These are phyloP conservation scores for Hanseniaspora vineae DNA, from an alignment of 805 yeast species.

Conservation along the genomic window DNA sequence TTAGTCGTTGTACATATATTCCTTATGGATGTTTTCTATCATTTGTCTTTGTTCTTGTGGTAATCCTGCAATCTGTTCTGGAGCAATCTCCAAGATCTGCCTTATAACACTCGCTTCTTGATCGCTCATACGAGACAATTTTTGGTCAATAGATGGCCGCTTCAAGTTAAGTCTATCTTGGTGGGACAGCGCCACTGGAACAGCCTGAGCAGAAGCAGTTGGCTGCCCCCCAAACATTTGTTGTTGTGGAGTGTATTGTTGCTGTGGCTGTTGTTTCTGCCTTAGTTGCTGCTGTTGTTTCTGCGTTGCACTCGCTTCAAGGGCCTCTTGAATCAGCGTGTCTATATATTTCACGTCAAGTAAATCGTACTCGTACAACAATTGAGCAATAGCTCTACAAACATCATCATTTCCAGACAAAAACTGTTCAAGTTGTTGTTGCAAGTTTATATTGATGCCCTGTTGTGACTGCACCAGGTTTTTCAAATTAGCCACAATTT, in stretches of 20 bases:
- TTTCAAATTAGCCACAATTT: slow-evolving; percentile 54
- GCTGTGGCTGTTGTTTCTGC: slow-evolving; percentile 6
- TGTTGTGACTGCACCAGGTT: slow-evolving; percentile 25
- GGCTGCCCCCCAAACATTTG: slow-evolving; percentile 6
- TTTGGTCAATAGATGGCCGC: slow-evolving; percentile 17
- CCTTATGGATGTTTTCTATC: slow-evolving; percentile 42
- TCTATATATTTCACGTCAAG: slow-evolving; percentile 19
- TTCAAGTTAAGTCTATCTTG: not conserved
- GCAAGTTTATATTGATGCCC: slow-evolving; percentile 11
- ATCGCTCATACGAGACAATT: slow-evolving; percentile 38
- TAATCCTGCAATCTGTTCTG: slow-evolving; percentile 28
- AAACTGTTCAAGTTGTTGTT: slow-evolving; percentile 37
- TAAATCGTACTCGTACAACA: slow-evolving; percentile 63
- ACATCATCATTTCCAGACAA: slow-evolving; percentile 40
- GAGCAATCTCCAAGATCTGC: slow-evolving; percentile 34
- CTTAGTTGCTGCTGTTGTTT: slow-evolving; percentile 5
- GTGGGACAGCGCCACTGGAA: slow-evolving; percentile 1
- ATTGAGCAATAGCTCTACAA: slow-evolving; percentile 60
- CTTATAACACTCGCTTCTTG: slow-evolving; percentile 33
- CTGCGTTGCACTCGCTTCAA: slow-evolving; percentile 5
- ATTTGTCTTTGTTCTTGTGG: slow-evolving; percentile 36
- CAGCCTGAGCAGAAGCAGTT: not conserved
- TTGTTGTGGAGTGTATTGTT: slow-evolving; percentile 6
- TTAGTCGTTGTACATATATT: slow-evolving; percentile 27
- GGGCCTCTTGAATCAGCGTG: slow-evolving; percentile 1